These are phyloP conservation scores for Sequoia sempervirens DNA, from an alignment of 75 land plant genomes.

Conservation along the genomic window DNA sequence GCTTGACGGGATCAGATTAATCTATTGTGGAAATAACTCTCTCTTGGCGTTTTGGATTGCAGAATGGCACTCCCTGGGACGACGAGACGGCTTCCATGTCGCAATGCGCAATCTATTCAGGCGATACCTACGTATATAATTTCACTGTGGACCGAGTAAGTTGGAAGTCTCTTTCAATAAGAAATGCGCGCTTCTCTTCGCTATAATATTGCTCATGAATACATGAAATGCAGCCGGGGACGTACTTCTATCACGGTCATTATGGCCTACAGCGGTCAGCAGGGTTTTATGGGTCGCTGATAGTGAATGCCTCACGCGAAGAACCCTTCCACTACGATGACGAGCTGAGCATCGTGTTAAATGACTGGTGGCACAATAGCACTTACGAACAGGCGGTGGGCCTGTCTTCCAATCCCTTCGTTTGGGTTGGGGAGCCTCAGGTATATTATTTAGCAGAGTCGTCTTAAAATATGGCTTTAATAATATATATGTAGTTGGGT, in stretches of 20 bases:
- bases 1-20: too few species aligned
- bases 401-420: constrained; percentile 11
- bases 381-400: constrained; percentile 42
- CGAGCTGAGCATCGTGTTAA: constrained; percentile 42
- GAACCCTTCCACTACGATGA: constrained; percentile 39
- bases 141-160: constrained; percentile 32
- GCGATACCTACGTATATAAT: constrained; percentile 65
- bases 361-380: constrained; percentile 74
- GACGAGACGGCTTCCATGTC: constrained; percentile 52
- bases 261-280: too few species aligned
- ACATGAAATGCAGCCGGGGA: constrained; percentile 61
- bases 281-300: constrained; percentile 28
- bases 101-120: constrained; percentile 75
- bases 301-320: constrained; percentile 48
- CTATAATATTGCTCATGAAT: too few species aligned
- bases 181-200: constrained; percentile 21
- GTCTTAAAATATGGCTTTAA: too few species aligned
- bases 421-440: constrained; percentile 5
- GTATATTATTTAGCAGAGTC: too few species aligned
- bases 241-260: constrained; percentile 86
- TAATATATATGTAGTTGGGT: too few species aligned
- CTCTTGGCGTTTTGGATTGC: not conserved
- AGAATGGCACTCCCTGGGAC: constrained; percentile 31
- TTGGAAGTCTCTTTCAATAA: too few species aligned
- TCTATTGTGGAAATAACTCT: too few species aligned